A percentile compares a stretch with the other conserved stretches of the same genome.
These are phyloP conservation scores for Backusella mclennaniae DNA, from an alignment of 192 early-diverging fungal species.

Conservation along the genomic window DNA sequence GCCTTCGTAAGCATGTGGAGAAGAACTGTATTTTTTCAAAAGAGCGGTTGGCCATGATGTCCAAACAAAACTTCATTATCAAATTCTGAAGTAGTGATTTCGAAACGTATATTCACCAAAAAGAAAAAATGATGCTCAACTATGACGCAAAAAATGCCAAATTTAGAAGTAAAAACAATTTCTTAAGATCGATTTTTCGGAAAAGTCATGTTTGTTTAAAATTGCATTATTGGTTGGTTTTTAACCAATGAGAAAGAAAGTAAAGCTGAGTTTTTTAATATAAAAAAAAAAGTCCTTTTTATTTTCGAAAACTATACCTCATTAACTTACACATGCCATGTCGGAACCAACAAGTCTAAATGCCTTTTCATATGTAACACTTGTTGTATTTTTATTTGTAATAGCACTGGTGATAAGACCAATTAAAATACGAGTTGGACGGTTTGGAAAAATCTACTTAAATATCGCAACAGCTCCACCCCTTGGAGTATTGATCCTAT, in stretches of 20 bases:
- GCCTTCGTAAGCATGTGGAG: too few species aligned
- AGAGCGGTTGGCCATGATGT: too few species aligned
- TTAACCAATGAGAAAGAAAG: background rate
- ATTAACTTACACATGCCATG: background rate
- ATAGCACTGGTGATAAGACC: slow-evolving; percentile 63
- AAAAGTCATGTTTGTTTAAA: too few species aligned
- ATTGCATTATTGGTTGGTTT: too few species aligned
- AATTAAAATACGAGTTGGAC: slow-evolving; percentile 41
- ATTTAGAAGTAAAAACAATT: too few species aligned
- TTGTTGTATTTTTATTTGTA: slow-evolving; percentile 58
- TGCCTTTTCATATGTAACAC: slow-evolving; percentile 58
- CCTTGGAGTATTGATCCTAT: slow-evolving; percentile 65
- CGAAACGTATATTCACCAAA: too few species aligned
- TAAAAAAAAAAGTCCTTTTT: background rate
- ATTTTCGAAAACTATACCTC: background rate
- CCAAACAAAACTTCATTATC: too few species aligned
- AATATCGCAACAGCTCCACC: slow-evolving; percentile 74
- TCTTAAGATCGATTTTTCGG: too few species aligned
- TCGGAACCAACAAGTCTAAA: slow-evolving; percentile 19
- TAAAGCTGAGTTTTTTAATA: background rate
- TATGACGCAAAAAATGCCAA: background rate
- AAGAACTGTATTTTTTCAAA: too few species aligned
- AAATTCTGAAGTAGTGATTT: too few species aligned
- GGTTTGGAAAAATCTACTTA: slow-evolving; percentile 34
- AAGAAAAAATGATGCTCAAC: too few species aligned